Evolutionary conservation across 768 basidiomycete species (phyloP), one percentile per base, ranked within the genome.

Genomic region (Kwoniella heveanensis): DNA sequence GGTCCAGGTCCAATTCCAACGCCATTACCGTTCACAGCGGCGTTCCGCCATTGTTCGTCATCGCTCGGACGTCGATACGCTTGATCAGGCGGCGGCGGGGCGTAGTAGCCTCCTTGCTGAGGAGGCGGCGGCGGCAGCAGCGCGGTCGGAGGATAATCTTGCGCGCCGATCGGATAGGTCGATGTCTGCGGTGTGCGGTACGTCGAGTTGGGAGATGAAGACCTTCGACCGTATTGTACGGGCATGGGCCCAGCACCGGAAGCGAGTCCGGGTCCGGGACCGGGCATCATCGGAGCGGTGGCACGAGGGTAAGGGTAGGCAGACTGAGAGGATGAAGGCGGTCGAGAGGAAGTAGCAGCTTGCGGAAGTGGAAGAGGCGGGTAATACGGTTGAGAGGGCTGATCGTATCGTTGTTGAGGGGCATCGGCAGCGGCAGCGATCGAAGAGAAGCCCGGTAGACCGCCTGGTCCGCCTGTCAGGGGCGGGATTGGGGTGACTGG

Each of bases 381-480:
- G 36, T 64, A 64, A 37, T 64, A 64, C 3, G 63, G 15, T 64
- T 57, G 57, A 25, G 37, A 46, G 21, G 30, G 62, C 29, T 64
- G 56, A 47, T 59, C 63, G 32, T 58, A 58, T 49, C 57, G 17
- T 3, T 57, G 17, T 32, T 46, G 63, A 25, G 63, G 63, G n/a
- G 63, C 63, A 24, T 64, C 63, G 22, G 57, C 63, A n/a, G 57
- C 63, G 7, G 63, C 63, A 32, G 63, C 63, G 8, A 64, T 64
- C 2, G 56, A 44, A 13, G 63, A 64, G 25, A 64, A 64, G 19
- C 63, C 63, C 10, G 63, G 63, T 48, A 64, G 24, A 26, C 63
- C 63, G n/a, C 57, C 55, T 19, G 39, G 39, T 47, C 57, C 53
- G n/a, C 27, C 32, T 24, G 57, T 22, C 44, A 54, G 49, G 7